phyloP scores from a whole-genome alignment of 129 eudicot species.

The Oenanthe sinensis region DNA sequence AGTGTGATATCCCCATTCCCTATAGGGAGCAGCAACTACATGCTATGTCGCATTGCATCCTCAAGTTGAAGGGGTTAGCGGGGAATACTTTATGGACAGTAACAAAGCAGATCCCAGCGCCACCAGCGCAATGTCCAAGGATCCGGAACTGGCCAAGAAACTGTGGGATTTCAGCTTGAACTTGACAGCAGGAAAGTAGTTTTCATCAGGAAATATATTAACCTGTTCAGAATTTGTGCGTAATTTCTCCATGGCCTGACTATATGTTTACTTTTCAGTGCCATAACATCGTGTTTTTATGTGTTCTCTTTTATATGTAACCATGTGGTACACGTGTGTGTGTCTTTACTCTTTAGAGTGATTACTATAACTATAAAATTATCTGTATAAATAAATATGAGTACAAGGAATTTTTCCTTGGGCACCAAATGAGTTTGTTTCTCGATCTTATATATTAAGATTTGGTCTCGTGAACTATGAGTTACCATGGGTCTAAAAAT shows the following conservation, averaged over 20 bases:
- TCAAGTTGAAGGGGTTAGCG: slow-evolving; percentile 26
- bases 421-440: not conserved
- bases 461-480: too few species aligned
- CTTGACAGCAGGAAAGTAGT: slow-evolving; percentile 12
- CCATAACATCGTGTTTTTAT: not conserved
- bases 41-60: slow-evolving; percentile 31
- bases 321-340: not conserved
- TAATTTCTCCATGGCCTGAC: not conserved
- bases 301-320: not conserved
- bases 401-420: not conserved
- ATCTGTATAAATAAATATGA: too few species aligned
- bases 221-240: not conserved
- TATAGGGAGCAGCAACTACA: slow-evolving; percentile 27
- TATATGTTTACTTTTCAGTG: not conserved
- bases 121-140: slow-evolving; percentile 14
- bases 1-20: not conserved
- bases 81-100: slow-evolving; percentile 23
- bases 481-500: too few species aligned
- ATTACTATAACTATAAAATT: not conserved
- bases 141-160: slow-evolving; percentile 16
- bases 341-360: not conserved
- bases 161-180: slow-evolving; percentile 27
- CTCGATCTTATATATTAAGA: too few species aligned
- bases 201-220: not conserved
- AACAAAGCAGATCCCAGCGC: slow-evolving; percentile 15